Evolutionary conservation across 2,329 filamentous ascomycete genomes (phyloP), one percentile per base, ranked within the genome.

Genomic region (Passalora sequoiae): DNA sequence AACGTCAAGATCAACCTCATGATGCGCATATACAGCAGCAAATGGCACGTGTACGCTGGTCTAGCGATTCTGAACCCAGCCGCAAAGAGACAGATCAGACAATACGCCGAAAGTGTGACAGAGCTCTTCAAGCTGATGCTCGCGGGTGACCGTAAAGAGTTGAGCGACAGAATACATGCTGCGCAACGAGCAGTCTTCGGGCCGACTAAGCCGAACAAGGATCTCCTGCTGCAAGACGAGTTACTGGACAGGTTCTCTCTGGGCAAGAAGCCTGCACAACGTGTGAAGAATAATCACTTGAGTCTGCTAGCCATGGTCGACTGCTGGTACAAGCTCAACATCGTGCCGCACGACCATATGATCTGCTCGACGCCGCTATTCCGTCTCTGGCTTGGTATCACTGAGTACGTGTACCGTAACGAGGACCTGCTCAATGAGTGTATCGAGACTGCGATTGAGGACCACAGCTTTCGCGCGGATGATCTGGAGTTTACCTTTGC

Each of bases 1-100:
- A 98, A 98, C 66, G 91, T 97, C 59, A 98, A 98, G 71, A 95
- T 97, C 72, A 98, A 98, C 70, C 82, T 97, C 56, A 97, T 89
- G 56, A 73, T 98, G 54, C 89, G 92, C 57, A 97, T 98, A 69
- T 98, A 97, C 71, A 83, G 84, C 47, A 94, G 96, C 67, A 98
- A 97, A 68, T 98, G 94, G 94, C 94, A 98, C 71, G 92, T 98
- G 45, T 98, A 98, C 66, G 92, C 92, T 15, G 92, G 92, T 0
- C 82, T 98, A 6, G 92, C 94, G 8, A 98, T 98, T 61, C 77
- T 98, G 46, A 98, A 98, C 65, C 92, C 92, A 0, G 84, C 89
- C 46, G 92, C 92, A 3, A 86, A 85, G 65, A 77, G 84, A 65
- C 92, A 98, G 69, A 97, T 98, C 60, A 79, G 84, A 43, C 89